Conservation (phyloP, 306 rosid species). For the Sicyos baderoa region DNA sequence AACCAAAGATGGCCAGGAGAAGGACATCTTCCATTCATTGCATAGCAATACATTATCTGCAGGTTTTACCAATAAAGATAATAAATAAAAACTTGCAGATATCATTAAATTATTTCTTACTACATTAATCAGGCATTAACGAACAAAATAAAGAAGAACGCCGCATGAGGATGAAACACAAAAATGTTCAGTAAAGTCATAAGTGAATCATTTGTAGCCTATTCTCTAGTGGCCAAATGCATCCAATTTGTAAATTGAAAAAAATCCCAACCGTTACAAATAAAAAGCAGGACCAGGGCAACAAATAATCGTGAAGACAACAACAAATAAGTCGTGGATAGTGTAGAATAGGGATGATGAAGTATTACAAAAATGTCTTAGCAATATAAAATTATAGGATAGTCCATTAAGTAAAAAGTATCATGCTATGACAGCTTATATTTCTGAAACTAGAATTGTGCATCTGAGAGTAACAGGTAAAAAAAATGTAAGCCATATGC, state of each 20-base stretch:
- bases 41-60: slow-evolving; percentile 89
- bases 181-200: neutral
- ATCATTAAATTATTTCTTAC: neutral
- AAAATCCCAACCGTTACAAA: neutral
- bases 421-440: neutral
- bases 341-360: neutral
- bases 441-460: neutral
- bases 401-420: neutral
- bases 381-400: neutral
- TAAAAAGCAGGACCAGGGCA: neutral
- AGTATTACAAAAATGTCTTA: neutral
- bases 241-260: neutral
- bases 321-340: neutral
- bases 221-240: neutral
- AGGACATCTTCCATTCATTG: slow-evolving; percentile 62
- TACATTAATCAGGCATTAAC: neutral
- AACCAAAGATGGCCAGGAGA: slow-evolving; percentile 81
- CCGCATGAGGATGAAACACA: neutral
- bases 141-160: neutral
- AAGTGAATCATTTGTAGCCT: neutral
- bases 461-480: no score
- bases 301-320: neutral
- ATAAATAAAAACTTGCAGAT: neutral
- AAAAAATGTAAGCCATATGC: no score
- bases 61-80: slow-evolving; percentile 18